Conservation (phyloP, 2,329 filamentous ascomycete genomes). For the Venturia effusa region DNA sequence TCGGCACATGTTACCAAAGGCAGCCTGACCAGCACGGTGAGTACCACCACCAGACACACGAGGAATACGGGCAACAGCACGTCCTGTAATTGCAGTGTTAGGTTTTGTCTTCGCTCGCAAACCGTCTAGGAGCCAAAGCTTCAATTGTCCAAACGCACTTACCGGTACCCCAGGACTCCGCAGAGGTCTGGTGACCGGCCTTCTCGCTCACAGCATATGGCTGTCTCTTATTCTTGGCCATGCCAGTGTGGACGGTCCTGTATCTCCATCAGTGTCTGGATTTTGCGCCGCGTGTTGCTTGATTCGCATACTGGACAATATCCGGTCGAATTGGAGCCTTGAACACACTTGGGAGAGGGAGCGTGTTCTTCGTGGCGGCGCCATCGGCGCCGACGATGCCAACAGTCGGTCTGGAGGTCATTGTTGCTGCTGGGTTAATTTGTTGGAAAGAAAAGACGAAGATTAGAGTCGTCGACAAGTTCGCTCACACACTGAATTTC, state of each 20-base stretch:
- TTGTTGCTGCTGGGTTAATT: slow-evolving; percentile 35
- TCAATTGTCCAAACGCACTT: slow-evolving; percentile 17
- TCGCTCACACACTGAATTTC: neutral
- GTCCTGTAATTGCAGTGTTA: slow-evolving; percentile 48
- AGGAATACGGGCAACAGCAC: slow-evolving; percentile 99
- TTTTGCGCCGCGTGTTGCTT: slow-evolving; percentile 5
- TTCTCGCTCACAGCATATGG: slow-evolving; percentile 99
- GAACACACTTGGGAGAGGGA: slow-evolving; percentile 95
- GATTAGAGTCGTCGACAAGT: neutral
- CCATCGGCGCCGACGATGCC: slow-evolving; percentile 96
- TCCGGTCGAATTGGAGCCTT: slow-evolving; percentile 93
- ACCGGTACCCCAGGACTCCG: slow-evolving; percentile 99
- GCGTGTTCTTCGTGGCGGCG: slow-evolving; percentile 76
- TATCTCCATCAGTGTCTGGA: slow-evolving; percentile 17
- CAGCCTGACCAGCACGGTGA: slow-evolving; percentile 98
- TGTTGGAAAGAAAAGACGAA: neutral
- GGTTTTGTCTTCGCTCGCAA: slow-evolving; percentile 11
- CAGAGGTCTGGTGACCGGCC: slow-evolving; percentile 99
- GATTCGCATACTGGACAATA: slow-evolving; percentile 76
- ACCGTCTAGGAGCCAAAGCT: slow-evolving; percentile 2
- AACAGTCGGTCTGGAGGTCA: slow-evolving; percentile 96
- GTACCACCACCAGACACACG: slow-evolving; percentile 99
- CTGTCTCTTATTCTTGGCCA: slow-evolving; percentile 99
- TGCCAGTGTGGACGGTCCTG: slow-evolving; percentile 81
- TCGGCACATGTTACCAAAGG: slow-evolving; percentile 99